Evolutionary conservation across 83 land plant species (phyloP), one percentile per base, ranked within the genome.

Genomic region (Thuja plicata): DNA sequence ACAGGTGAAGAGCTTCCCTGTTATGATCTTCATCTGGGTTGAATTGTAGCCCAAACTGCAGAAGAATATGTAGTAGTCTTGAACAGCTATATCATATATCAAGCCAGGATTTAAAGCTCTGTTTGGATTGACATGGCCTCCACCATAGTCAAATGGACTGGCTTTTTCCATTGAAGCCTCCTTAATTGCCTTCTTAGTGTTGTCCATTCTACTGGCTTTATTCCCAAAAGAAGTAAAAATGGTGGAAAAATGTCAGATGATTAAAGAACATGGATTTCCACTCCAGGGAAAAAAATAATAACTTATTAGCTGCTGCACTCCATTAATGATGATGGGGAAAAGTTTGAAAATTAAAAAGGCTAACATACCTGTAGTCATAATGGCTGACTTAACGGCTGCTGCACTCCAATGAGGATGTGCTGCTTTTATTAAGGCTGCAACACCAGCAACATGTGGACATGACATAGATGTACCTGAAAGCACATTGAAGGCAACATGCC

Each of bases 391-490:
- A 21, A 95, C 90, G 11, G 97, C 94, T 15, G 95, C 89, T 24
- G 95, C 94, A 50, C 93, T 92, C 96, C 96, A 95, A 19, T 91
- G 81, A 24, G 95, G 96, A 82, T 96, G 81, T 15, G 92, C 84
- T 32, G 88, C 84, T 70, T 91, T 95, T 37, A 96, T 93, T 48
- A 96, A 92, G 45, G 92, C 95, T 79, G 83, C 94, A 83, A 95
- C 77, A 5, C 97, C 96, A 5, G 96, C 54, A 38, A 92, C 88
- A 85, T 93, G 95, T 15, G 96, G 96, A 87, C 94, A 91, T 2
- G 97, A 87, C 96, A 96, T 95, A 2, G 96, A 95, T 76, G 96
- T 96, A 1, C 96, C 96, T 16, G 95, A 95, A 34, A 86, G 16
- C 0, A 89, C 48, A 80, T 91, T 90, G 88, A 87, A 95, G 9